Percentiles rank a stretch among this genome's conserved stretches.
Conservation (phyloP, 331 rosid genomes). For the Arachis monticola region DNA sequence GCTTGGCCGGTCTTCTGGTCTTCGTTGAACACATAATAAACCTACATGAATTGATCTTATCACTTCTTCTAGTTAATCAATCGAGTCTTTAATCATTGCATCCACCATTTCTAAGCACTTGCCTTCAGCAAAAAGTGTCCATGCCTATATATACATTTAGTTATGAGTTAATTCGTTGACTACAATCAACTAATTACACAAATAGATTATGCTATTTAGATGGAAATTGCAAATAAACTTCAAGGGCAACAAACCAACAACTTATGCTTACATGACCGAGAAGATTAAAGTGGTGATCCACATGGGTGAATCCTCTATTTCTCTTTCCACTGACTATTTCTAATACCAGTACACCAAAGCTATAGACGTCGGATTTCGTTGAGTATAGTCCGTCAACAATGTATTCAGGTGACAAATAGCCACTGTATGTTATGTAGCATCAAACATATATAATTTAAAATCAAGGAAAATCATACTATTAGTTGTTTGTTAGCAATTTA, state of each 20-base stretch:
- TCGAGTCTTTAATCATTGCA: too few species aligned
- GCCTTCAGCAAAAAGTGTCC: neutral
- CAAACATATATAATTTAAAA: conserved; percentile 5
- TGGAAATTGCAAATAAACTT: too few species aligned
- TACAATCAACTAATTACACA: neutral
- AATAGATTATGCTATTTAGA: too few species aligned
- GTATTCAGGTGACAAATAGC: conserved; percentile 48
- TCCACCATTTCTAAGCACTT: too few species aligned
- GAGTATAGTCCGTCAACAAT: conserved; percentile 43
- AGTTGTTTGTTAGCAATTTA: too few species aligned
- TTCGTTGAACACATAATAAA: conserved; percentile 24
- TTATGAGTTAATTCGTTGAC: conserved; percentile 1
- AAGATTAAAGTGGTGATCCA: conserved; percentile 35
- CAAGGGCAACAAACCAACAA: neutral
- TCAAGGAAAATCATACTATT: neutral
- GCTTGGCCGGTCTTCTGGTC: conserved; percentile 41
- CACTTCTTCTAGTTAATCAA: neutral
- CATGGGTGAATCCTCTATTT: conserved; percentile 15
- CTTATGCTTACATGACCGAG: conserved; percentile 34
- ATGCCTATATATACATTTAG: conserved; percentile 9
- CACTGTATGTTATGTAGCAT: conserved; percentile 21
- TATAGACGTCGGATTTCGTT: conserved; percentile 42
- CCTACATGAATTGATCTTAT: conserved; percentile 34
- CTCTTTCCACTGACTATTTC: conserved; percentile 17
- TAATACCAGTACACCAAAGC: conserved; percentile 35